These are phyloP conservation scores for Mollisia scopiformis DNA, from an alignment of 2,329 filamentous ascomycete genomes.

Conservation along the genomic window DNA sequence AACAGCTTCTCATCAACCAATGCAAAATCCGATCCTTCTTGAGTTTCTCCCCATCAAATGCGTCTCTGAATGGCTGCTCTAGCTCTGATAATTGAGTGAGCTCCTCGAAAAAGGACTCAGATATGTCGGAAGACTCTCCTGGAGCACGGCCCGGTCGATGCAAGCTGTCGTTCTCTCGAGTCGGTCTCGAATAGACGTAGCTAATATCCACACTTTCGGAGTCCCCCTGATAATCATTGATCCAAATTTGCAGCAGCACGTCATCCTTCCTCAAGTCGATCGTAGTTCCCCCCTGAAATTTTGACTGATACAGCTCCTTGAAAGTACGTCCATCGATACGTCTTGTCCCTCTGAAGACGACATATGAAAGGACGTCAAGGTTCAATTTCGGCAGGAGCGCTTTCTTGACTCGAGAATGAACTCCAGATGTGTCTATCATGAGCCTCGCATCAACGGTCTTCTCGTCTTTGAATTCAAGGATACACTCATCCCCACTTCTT, in stretches of 20 bases:
- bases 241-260: conserved; percentile 13
- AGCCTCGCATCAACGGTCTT: conserved; percentile 2
- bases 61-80: conserved; percentile 16
- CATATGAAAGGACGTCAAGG: conserved; percentile 15
- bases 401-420: conserved; percentile 15
- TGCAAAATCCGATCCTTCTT: conserved; percentile 15
- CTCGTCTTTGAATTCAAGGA: conserved; percentile 10
- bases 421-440: conserved; percentile 15
- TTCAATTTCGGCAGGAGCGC: conserved; percentile 1
- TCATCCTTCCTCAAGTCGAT: conserved; percentile 10
- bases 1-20: conserved; percentile 20
- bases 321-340: conserved; percentile 4
- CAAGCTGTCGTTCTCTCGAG: conserved; percentile 12
- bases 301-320: not conserved
- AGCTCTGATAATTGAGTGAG: conserved; percentile 5
- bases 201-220: conserved; percentile 5
- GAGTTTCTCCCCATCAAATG: conserved; percentile 16
- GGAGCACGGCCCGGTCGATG: conserved; percentile 5
- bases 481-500: not conserved
- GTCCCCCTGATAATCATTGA: conserved; percentile 8
- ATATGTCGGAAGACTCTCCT: conserved; percentile 3
- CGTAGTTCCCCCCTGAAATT: conserved; percentile 1
- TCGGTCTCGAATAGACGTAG: conserved; percentile 17
- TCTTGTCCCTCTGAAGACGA: conserved; percentile 16
- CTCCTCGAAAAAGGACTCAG: conserved; percentile 13